Evolutionary conservation across 2,329 filamentous ascomycete species (phyloP).

Genomic region (Aspergillus alliaceus): DNA sequence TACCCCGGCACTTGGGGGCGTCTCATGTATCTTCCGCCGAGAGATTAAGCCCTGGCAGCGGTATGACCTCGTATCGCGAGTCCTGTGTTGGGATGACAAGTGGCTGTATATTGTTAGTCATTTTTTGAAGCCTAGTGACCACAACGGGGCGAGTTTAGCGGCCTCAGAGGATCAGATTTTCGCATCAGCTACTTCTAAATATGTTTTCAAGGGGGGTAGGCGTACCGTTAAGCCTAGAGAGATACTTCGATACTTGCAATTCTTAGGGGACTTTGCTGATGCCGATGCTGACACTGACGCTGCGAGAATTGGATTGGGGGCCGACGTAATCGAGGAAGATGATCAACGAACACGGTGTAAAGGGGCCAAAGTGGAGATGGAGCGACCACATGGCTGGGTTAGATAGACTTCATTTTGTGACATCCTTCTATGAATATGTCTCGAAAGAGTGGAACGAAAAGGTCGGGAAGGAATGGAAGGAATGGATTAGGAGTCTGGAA

Average conservation of each 20-base stretch:
- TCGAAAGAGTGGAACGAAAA: no score
- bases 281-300: not conserved
- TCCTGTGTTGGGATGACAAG: not conserved
- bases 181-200: not conserved
- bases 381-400: not conserved
- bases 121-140: not conserved
- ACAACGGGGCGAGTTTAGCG: not conserved
- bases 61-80: not conserved
- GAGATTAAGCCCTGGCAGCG: slow-evolving; percentile 1
- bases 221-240: not conserved
- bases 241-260: not conserved
- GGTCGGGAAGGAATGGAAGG: not conserved
- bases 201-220: not conserved
- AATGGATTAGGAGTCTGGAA: no score
- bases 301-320: not conserved
- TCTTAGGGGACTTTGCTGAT: not conserved
- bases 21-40: not conserved
- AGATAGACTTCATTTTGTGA: not conserved
- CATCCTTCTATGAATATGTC: no score
- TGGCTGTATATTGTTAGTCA: slow-evolving; percentile 1
- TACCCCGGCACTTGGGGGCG: not conserved
- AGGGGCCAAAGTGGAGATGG: no score
- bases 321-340: not conserved
- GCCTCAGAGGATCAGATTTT: not conserved
- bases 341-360: not conserved